Evolutionary conservation across 2,329 filamentous ascomycete species (phyloP), one percentile per base, ranked within the genome.

Genomic region (Cladosporium velox): DNA sequence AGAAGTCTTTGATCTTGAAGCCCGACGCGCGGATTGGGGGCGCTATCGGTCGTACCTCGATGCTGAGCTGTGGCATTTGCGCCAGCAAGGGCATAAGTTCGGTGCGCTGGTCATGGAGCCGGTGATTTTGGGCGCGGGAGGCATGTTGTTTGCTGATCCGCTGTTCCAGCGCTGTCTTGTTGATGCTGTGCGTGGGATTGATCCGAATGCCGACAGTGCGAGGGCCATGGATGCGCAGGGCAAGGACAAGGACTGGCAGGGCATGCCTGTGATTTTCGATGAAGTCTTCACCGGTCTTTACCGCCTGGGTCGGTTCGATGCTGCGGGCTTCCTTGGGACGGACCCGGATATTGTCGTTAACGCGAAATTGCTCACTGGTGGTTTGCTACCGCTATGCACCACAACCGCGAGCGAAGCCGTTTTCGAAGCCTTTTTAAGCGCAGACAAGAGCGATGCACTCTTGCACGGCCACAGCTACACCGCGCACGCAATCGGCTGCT

Each of bases 211-310:
- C 30, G 60, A 63, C 49, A 63, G n/a, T 15, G 49, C 60, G 38
- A 18, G 59, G 47, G 34, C 65, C 34, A 61, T 6, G 28, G 70
- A 73, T 38, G 60, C 47, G 1, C 60, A 63, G 28, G 60, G 60
- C 15, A 34, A 35, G 8, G 60, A 71, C 35, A 72, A 71, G 10
- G 69, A 80, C 34, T 96, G 92, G 92, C 82, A 83, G 1, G 91
- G 92, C 2, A 84, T 96, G 4, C 92, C 92, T 0, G 80, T 96
- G 47, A 83, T 96, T 70, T 92, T 92, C 70, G 92, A 96, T 74
- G 92, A 96, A 75, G 92, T 96, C 41, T 96, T 96, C 78, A 94
- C 91, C 0, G 92, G 92, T 1, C 81, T 96, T 4, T 93, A 93
- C 76, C 90, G 92, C 14, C 87, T 96, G 0, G 92, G 92, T 2